Base-by-base conservation (phyloP, 306 rosid species). In the Acmispon strigosus region DNA sequence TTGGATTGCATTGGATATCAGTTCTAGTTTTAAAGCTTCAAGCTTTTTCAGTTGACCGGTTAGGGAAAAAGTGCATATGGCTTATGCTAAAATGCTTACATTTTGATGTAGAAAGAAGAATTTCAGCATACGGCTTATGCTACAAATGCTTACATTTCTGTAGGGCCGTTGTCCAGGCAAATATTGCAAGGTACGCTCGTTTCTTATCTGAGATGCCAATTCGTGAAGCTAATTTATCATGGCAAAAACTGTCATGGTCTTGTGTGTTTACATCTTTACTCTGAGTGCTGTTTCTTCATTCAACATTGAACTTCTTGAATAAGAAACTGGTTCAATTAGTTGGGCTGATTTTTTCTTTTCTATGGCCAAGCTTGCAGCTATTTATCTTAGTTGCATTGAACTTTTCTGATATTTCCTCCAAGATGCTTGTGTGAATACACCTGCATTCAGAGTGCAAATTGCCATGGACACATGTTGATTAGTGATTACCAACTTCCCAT, bases 61-160 rank as follows among this genome's bases (percentile, higher is more conserved):
- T 53, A 14, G 49, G n/a, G 36, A 75, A 77, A 58, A 74, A 51
- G 11, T 63, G 45, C 44, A 36, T 70, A 39, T 68, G n/a, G n/a
- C n/a, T n/a, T n/a, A n/a, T n/a, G n/a, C n/a, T n/a, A n/a, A n/a
- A n/a, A n/a, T n/a, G n/a, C n/a, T n/a, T n/a, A 63, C 24, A 76
- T 66, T 83, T 75, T 71, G 43, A 65, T 84, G 85, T 62, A 93
- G 98, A 93, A 88, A 85, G 98, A 93, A 85, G 98, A 93, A 70
- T 93, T 82, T 84, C 98, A 93, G 84, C 98, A 93, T 81, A 90
- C 98, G 74, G 82, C 96, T 72, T 93, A 88, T 81, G 48, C 96
- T 27, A 93, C 97, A 42, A 93, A 93, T 83, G 93, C 98, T 18
- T 93, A 93, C 32, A 76, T 93, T 51, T 65, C 92, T 7, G 6